Evolutionary conservation across 495 filamentous ascomycete species (phyloP), one percentile per base, ranked within the genome.

Genomic region (Thozetella sp.): DNA sequence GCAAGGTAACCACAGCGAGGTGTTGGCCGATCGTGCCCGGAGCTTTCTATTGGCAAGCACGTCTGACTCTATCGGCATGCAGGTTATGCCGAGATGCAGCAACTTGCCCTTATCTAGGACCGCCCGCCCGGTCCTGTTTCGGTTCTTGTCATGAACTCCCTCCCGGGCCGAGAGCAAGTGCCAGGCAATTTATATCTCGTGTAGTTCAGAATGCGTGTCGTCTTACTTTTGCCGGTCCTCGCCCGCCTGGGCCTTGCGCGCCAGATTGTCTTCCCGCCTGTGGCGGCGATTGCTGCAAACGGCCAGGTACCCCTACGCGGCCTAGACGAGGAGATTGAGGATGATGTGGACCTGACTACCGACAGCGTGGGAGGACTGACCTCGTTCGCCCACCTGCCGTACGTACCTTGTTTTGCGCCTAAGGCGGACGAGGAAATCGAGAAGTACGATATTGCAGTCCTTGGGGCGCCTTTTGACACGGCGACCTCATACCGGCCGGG

Each of bases 391-490:
- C 84, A 90, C 58, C 73, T 94, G 4, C 83, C 87, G 1, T 94
- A 93, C 74, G 86, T 83, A 55, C 90, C 91, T 25, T 96, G 92
- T 65, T 78, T 96, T 4, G 91, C 83, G 43, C 10, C 9, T 9
- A 11, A 13, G 43, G 3, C 43, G 11, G 83, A 92, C 30, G 78
- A 83, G 19, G 66, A 66, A 1, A 87, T 79, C 40, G 79, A 87
- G 15, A 86, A 79, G 64, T 94, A 87, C 65, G 91, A 95, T 57
- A 93, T 94, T 72, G 91, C 91, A 22, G 90, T 95, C 70, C 66
- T 95, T 24, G 90, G 90, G 20, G 81, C 81, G 11, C 81, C 81
- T 6, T 81, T 82, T 56, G 81, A 83, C 54, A 83, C 80, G 6
- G 72, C 72, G 0, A 61, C 70, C 59, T 51, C n/a, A 13, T 24